These are phyloP conservation scores for Tolypocladium amazonense DNA, from an alignment of 2,329 filamentous ascomycete genomes.

Conservation along the genomic window DNA sequence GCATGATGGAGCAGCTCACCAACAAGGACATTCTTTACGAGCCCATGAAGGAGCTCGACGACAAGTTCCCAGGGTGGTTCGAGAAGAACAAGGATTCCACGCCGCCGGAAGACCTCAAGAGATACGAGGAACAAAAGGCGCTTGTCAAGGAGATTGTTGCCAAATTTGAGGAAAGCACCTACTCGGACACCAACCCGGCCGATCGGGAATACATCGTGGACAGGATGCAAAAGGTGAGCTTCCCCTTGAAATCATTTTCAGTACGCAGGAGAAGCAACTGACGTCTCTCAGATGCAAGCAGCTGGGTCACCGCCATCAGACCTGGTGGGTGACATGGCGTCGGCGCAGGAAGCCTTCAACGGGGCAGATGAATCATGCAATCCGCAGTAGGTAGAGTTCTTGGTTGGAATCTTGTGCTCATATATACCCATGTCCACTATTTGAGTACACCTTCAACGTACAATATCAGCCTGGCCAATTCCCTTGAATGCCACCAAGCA, in stretches of 20 bases:
- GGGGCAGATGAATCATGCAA: slow-evolving; percentile 52
- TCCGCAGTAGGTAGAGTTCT: slow-evolving; percentile 44
- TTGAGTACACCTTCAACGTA: not conserved
- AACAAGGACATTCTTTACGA: slow-evolving; percentile 98
- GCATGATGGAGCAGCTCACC: slow-evolving; percentile 98
- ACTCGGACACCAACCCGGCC: slow-evolving; percentile 68
- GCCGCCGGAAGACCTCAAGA: slow-evolving; percentile 59
- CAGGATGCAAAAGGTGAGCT: slow-evolving; percentile 85
- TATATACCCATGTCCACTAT: slow-evolving; percentile 16
- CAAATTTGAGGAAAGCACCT: slow-evolving; percentile 75
- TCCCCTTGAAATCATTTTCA: too few relatives aligned
- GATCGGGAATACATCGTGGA: slow-evolving; percentile 93
- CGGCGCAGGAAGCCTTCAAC: slow-evolving; percentile 62
- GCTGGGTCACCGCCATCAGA: slow-evolving; percentile 84
- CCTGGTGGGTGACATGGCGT: slow-evolving; percentile 80
- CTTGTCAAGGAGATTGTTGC: slow-evolving; percentile 78
- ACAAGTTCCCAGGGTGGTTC: slow-evolving; percentile 88
- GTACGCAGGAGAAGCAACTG: not conserved
- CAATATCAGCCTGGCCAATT: not conserved
- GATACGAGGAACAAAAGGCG: slow-evolving; percentile 71
- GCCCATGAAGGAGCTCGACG: slow-evolving; percentile 93
- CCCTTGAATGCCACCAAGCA: not conserved
- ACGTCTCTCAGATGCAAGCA: slow-evolving; percentile 72
- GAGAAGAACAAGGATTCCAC: slow-evolving; percentile 60
- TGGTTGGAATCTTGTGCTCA: slow-evolving; percentile 11